Conservation (phyloP, 2,329 filamentous ascomycete species). For the Anthostomella pinea region DNA sequence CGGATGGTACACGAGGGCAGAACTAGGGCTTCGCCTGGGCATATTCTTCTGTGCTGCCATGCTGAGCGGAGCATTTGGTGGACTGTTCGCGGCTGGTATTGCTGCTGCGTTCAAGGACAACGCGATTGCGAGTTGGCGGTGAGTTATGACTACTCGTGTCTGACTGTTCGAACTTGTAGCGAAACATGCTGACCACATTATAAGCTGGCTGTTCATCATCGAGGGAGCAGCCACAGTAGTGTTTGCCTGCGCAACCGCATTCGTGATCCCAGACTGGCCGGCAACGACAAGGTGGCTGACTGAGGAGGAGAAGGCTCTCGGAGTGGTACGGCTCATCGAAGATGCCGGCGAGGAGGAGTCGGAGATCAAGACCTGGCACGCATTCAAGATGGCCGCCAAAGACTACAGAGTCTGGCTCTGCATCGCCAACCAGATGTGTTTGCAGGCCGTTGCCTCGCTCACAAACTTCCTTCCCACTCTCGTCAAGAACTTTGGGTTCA, state of each 20-base stretch:
- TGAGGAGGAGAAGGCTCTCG: conserved; percentile 16
- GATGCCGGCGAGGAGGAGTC: conserved; percentile 20
- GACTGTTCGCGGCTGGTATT: conserved; percentile 11
- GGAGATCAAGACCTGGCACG: conserved; percentile 19
- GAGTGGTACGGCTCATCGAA: conserved; percentile 13
- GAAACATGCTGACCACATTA: too few species aligned
- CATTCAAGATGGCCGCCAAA: conserved; percentile 27
- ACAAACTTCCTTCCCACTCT: conserved; percentile 34
- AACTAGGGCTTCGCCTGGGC: conserved; percentile 12
- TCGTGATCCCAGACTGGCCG: conserved; percentile 17
- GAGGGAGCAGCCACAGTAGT: conserved; percentile 11
- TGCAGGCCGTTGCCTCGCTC: conserved; percentile 30
- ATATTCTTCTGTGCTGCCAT: conserved; percentile 10
- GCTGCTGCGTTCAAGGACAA: conserved; percentile 6
- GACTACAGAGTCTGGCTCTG: conserved; percentile 28
- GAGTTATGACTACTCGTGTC: too few species aligned
- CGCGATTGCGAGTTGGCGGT: conserved; percentile 2
- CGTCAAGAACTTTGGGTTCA: conserved; percentile 28
- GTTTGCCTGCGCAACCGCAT: conserved; percentile 7
- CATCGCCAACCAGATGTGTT: conserved; percentile 25
- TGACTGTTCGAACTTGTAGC: too few species aligned
- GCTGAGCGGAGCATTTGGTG: conserved; percentile 9
- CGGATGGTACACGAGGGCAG: conserved; percentile 16
- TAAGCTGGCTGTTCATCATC: conserved; percentile 9
- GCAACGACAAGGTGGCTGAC: conserved; percentile 17